phyloP scores from a whole-genome alignment of 768 basidiomycete genomes.

The Mycena capillaripes region DNA sequence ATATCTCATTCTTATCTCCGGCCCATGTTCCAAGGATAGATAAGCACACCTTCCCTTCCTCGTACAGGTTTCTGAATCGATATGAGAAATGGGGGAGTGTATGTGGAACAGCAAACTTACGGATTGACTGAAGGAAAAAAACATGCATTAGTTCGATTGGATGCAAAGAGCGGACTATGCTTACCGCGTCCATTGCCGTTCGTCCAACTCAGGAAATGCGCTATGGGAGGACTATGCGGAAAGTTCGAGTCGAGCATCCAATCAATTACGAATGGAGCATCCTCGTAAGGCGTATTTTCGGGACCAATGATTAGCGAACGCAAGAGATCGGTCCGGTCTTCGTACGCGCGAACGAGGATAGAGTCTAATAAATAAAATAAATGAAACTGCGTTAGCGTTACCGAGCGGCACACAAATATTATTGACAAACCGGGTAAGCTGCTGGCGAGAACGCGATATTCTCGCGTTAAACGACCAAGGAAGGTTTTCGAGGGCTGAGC shows the following conservation, averaged over 20 bases:
- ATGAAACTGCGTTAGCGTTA: slow-evolving; percentile 7
- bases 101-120: slow-evolving; percentile 58
- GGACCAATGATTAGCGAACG: slow-evolving; percentile 93
- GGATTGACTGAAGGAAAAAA: slow-evolving; percentile 72
- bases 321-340: slow-evolving; percentile 89
- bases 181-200: slow-evolving; percentile 92
- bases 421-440: slow-evolving; percentile 83
- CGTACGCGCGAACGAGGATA: slow-evolving; percentile 91
- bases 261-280: slow-evolving; percentile 96
- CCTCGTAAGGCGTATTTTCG: slow-evolving; percentile 94
- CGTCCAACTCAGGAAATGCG: slow-evolving; percentile 95
- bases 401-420: background rate
- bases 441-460: slow-evolving; percentile 83
- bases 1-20: slow-evolving; percentile 89
- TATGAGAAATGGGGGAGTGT: background rate
- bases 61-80: slow-evolving; percentile 82
- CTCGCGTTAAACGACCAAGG: slow-evolving; percentile 81
- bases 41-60: slow-evolving; percentile 95
- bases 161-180: slow-evolving; percentile 36
- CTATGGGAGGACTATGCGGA: slow-evolving; percentile 85
- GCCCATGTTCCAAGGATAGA: slow-evolving; percentile 95
- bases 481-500: slow-evolving; percentile 81
- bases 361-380: slow-evolving; percentile 72
- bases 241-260: slow-evolving; percentile 91
- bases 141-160: slow-evolving; percentile 17